Evolutionary conservation across 768 basidiomycete genomes (phyloP), one percentile per base, ranked within the genome.

Genomic region (Serendipita sp.): DNA sequence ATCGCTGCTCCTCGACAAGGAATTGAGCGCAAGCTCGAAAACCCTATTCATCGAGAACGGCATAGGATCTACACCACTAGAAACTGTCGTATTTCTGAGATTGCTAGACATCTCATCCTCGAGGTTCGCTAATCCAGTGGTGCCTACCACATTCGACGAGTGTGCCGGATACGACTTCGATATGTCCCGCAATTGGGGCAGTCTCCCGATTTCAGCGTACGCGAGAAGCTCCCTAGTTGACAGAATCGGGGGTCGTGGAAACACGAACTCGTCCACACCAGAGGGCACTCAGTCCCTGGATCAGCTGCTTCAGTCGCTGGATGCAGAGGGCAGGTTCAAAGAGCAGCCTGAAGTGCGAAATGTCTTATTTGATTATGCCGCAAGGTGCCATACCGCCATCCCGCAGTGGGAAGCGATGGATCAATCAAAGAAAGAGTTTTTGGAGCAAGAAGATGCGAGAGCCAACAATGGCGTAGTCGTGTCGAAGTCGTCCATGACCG

Each of bases 1-100:
- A 1, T 64, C 73, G 30, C 58, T 73, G 9, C 71, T 84, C 22
- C 65, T 79, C 34, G 69, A 48, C 26, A 38, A 38, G 14, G 34
- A 14, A 14, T 7, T 50, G 45, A 28, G 17, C 45, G 31, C 53
- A 22, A 58, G 17, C 53, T n/a, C 53, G 24, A 58, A 33, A 31
- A 28, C 53, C 4, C 20, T 58, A 9, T 58, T 17, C 31, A 33
- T 33, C 17, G 53, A 58, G 53, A 33, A 58, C 31, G 53, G 22
- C 7, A 28, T 31, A 13, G 53, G 53, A n/a, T 58, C 2, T n/a
- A 58, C 53, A 9, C 30, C 53, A 11, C 53, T 58, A 2, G 53
- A 58, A n/a, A n/a, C 11, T 11, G 53, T 24, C 53, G 53, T 11
- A 31, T 58, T 24, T 2, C 53, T 26, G 22, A n/a, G 31, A 22